Percentiles rank a stretch among this genome's conserved stretches.
phyloP scores from a whole-genome alignment of 1,284 basidiomycete species.

The Rhodotorula sp. region DNA sequence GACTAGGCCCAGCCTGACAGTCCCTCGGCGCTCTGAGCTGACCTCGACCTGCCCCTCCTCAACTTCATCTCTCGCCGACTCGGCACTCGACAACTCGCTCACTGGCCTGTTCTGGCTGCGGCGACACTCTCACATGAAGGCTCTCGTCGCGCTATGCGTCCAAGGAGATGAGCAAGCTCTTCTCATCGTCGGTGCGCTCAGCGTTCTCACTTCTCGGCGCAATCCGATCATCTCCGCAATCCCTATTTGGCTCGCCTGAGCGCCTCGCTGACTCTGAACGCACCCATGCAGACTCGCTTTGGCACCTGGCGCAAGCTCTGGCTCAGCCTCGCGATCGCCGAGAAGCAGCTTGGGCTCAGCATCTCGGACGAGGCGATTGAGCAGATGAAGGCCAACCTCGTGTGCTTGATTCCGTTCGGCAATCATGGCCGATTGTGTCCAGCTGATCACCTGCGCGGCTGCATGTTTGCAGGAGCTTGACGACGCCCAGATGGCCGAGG shows the following conservation, averaged over 20 bases:
- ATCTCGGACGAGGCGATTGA: conserved; percentile 88
- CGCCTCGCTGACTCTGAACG: not conserved
- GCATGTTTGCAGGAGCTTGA: conserved; percentile 65
- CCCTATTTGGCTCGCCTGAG: too few species aligned
- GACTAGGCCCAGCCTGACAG: too few species aligned
- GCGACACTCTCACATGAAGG: conserved; percentile 7
- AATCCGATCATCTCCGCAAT: not conserved
- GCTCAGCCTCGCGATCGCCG: conserved; percentile 94
- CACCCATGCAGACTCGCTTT: conserved; percentile 74
- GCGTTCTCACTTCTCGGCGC: not conserved
- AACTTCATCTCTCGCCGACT: not conserved
- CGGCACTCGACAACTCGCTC: not conserved
- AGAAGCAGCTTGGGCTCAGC: conserved; percentile 90
- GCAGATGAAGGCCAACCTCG: conserved; percentile 90
- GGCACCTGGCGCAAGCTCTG: conserved; percentile 95
- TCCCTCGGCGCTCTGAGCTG: not conserved
- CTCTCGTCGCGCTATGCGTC: conserved; percentile 88
- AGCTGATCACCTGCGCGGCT: not conserved
- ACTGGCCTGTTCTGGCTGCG: not conserved
- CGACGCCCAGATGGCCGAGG: conserved; percentile 85
- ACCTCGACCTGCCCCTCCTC: not conserved
- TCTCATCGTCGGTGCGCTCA: conserved; percentile 73
- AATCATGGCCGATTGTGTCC: too few species aligned
- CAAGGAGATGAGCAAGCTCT: conserved; percentile 96
- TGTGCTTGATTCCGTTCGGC: conserved; percentile 47